These are phyloP conservation scores for Cystofilobasidium macerans DNA, from an alignment of 768 basidiomycete species.

Conservation along the genomic window DNA sequence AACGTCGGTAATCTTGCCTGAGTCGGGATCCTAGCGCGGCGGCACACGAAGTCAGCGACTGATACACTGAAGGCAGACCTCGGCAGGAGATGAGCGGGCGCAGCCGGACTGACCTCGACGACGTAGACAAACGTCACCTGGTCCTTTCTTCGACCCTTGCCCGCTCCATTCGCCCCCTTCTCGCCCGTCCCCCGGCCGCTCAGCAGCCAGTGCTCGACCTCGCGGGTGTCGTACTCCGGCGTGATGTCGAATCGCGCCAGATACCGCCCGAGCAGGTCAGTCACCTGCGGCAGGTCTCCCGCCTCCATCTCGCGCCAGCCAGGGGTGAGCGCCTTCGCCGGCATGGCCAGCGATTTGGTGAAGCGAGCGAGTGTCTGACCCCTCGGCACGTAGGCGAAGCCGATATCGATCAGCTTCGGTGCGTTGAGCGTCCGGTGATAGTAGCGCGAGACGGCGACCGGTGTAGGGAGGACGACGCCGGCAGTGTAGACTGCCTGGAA, in stretches of 20 bases:
- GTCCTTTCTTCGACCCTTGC: constrained; percentile 38
- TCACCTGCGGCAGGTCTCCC: constrained; percentile 58
- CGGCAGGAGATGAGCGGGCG: too few relatives aligned
- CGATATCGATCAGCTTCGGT: constrained; percentile 77
- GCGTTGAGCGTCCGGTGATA: constrained; percentile 85
- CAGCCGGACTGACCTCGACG: constrained; percentile 56
- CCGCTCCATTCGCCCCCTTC: constrained; percentile 42
- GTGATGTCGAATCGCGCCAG: constrained; percentile 77
- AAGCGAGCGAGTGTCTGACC: constrained; percentile 84
- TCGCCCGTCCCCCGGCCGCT: constrained; percentile 63
- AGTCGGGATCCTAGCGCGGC: constrained; percentile 56
- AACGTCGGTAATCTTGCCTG: constrained; percentile 80
- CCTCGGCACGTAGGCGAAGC: constrained; percentile 77
- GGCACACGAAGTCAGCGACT: background rate
- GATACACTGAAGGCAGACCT: too few relatives aligned
- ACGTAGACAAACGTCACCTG: constrained; percentile 76
- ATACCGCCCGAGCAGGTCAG: constrained; percentile 60
- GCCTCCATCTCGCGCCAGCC: constrained; percentile 84
- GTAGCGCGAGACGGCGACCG: constrained; percentile 76
- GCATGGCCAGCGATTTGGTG: constrained; percentile 62
- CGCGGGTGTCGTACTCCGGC: constrained; percentile 62
- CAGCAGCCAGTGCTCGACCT: constrained; percentile 75
- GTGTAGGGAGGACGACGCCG: constrained; percentile 85
- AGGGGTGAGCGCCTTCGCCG: constrained; percentile 38
- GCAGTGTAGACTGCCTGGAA: constrained; percentile 98